Evolutionary conservation across 495 filamentous ascomycete genomes (phyloP), one percentile per base, ranked within the genome.

Genomic region (Hyaloscypha hepaticicola): DNA sequence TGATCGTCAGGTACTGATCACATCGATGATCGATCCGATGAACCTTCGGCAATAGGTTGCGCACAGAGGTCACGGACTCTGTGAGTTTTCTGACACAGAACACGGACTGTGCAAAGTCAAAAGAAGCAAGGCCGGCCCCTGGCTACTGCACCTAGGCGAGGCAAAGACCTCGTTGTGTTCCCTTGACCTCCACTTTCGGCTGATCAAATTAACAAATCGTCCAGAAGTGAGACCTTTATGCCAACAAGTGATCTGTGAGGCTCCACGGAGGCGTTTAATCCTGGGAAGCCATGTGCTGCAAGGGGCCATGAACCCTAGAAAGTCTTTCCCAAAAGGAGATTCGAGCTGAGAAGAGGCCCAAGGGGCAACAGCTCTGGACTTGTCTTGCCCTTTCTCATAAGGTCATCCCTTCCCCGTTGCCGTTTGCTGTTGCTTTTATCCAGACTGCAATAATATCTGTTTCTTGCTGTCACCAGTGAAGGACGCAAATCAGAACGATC

Each of bases 391-490:
- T 19, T 50, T 55, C 9, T 53, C 45, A 28, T 55, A n/a, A n/a
- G n/a, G 60, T 63, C 55, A 55, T 63, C 49, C 26, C 51, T 61
- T 61, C n/a, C 48, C 16, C 6, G 25, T n/a, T 49, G 25, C 28
- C 51, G 24, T 21, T 22, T 63, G 24, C 45, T 29, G 25, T 26
- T 31, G 24, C 48, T 31, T 38, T 56, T 5, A 58, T 6, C 29
- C 33, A 22, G 56, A 33, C 53, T 16, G 11, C 12, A 45, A 22
- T 45, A 29, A 6, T 11, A n/a, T n/a, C n/a, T n/a, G n/a, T n/a
- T n/a, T n/a, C n/a, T n/a, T n/a, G n/a, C n/a, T n/a, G n/a, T n/a
- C n/a, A n/a, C n/a, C n/a, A n/a, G n/a, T n/a, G n/a, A n/a, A n/a
- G n/a, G n/a, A n/a, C n/a, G n/a, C 56, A n/a, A 45, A 27, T 27